phyloP scores from a whole-genome alignment of 257 asterid species.

The Lycium barbarum region DNA sequence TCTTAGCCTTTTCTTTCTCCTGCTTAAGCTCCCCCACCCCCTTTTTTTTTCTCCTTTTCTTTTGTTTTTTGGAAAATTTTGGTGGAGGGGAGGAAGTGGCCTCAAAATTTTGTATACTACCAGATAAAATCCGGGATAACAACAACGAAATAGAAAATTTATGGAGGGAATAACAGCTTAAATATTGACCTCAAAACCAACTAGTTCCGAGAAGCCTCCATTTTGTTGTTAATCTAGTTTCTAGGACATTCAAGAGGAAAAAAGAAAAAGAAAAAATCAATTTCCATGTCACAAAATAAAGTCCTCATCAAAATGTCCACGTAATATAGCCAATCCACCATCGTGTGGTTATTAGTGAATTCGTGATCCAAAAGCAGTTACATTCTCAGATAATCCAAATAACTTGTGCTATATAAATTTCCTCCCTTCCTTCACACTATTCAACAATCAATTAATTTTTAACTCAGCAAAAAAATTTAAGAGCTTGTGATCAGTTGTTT shows the following conservation, averaged over 20 bases:
- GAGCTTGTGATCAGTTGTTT: neutral
- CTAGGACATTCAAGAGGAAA: slow-evolving; percentile 2
- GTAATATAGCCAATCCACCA: slow-evolving; percentile 25
- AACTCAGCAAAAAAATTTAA: neutral
- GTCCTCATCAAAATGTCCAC: slow-evolving; percentile 31
- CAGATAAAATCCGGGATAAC: neutral
- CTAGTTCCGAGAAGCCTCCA: slow-evolving; percentile 46
- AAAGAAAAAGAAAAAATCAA: neutral
- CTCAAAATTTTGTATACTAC: neutral
- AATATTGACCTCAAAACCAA: slow-evolving; percentile 37
- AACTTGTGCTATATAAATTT: slow-evolving; percentile 21
- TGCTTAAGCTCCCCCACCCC: no score
- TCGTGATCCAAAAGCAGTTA: slow-evolving; percentile 33
- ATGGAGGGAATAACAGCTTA: slow-evolving; percentile 36
- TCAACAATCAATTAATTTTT: slow-evolving; percentile 25
- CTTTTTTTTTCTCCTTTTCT: neutral
- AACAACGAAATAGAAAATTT: neutral
- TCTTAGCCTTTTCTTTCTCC: no score
- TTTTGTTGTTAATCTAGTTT: slow-evolving; percentile 31
- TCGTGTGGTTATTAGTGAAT: slow-evolving; percentile 29
- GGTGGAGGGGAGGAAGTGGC: neutral
- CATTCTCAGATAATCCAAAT: neutral
- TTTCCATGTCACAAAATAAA: slow-evolving; percentile 20
- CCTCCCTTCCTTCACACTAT: slow-evolving; percentile 27
- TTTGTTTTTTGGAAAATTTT: neutral